These are phyloP conservation scores for Ilex asprella DNA, from an alignment of 257 asterid genomes.

Conservation along the genomic window DNA sequence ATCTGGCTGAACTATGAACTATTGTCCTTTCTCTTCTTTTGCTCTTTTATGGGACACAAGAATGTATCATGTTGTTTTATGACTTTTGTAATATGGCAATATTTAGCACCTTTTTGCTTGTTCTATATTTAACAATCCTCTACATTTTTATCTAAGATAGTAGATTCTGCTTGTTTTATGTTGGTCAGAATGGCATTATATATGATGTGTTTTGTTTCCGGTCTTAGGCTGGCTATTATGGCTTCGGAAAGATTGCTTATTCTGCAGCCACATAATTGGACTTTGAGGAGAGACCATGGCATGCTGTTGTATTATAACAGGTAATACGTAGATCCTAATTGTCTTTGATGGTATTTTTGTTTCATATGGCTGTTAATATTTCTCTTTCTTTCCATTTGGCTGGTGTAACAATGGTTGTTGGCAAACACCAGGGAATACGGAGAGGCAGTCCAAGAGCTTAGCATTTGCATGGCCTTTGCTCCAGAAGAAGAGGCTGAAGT, in stretches of 20 bases:
- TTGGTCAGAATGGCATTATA: conserved; percentile 10
- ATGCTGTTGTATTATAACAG: conserved; percentile 86
- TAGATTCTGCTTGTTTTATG: too few relatives aligned
- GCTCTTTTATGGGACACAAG: too few relatives aligned
- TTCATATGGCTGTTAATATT: neutral
- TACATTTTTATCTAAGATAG: too few relatives aligned
- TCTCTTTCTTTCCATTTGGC: neutral
- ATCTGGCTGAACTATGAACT: too few relatives aligned
- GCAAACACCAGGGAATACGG: conserved; percentile 58
- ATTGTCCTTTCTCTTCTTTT: too few relatives aligned
- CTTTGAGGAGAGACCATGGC: conserved; percentile 75
- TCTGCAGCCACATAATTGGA: conserved; percentile 93
- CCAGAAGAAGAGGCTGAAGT: conserved; percentile 83
- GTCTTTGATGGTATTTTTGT: neutral
- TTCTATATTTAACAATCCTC: too few relatives aligned
- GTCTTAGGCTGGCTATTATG: conserved; percentile 81
- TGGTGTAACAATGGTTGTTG: neutral
- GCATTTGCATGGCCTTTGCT: conserved; percentile 96
- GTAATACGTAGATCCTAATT: conserved; percentile 20
- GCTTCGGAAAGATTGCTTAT: conserved; percentile 80
- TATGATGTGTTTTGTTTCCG: conserved; percentile 13
- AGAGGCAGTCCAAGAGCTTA: conserved; percentile 88
- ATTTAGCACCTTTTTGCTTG: too few relatives aligned
- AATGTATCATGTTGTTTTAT: too few relatives aligned
- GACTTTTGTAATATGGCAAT: too few relatives aligned